phyloP scores from a whole-genome alignment of 169 alveolate genomes.

The Plasmodium vivax region DNA sequence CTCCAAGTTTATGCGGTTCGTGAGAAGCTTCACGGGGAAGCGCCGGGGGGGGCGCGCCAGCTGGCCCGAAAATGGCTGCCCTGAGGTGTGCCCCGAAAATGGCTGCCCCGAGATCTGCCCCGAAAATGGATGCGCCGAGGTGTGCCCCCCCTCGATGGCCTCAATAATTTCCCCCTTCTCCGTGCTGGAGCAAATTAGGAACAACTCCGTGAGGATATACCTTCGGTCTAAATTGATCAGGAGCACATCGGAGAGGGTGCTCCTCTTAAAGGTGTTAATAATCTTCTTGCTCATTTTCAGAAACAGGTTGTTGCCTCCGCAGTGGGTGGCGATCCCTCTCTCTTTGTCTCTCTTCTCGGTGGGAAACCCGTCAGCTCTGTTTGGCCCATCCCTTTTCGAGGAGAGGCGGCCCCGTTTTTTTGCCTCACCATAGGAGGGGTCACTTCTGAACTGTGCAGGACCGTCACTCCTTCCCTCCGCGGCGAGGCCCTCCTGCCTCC shows the following conservation, averaged over 20 bases:
- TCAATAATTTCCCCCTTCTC: conserved; percentile 37
- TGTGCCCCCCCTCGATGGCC: background rate
- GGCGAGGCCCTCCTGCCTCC: background rate
- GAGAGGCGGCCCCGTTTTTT: background rate
- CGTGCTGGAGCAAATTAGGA: background rate
- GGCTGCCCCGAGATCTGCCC: no score
- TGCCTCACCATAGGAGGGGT: background rate
- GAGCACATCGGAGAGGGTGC: background rate
- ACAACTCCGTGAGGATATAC: conserved; percentile 35
- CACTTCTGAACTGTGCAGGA: background rate
- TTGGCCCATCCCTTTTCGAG: background rate
- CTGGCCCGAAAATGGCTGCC: background rate
- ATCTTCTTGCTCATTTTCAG: conserved; percentile 11
- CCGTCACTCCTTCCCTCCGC: background rate
- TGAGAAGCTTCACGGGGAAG: background rate
- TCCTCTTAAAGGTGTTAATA: background rate
- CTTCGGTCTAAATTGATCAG: conserved; percentile 8
- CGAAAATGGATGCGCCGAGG: background rate
- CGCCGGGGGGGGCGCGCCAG: background rate
- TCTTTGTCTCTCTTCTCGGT: background rate
- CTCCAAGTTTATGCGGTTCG: background rate
- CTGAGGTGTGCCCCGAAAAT: background rate
- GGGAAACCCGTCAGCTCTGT: background rate
- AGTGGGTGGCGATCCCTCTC: conserved; percentile 11
- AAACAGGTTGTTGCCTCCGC: background rate